Evolutionary conservation across 2,329 filamentous ascomycete genomes (phyloP), one percentile per base, ranked within the genome.

Genomic region (Penicillium sp.): DNA sequence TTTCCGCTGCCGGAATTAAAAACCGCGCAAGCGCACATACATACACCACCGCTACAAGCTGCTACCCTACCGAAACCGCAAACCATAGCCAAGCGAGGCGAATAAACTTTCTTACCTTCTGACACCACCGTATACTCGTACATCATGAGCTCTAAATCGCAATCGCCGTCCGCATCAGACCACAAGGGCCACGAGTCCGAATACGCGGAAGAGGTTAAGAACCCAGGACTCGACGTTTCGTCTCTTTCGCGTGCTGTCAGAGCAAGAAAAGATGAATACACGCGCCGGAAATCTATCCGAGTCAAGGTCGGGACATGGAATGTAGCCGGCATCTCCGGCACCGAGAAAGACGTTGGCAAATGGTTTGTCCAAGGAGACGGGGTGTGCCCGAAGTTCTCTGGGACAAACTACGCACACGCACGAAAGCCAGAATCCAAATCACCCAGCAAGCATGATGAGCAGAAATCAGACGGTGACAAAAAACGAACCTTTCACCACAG

Each of bases 231-330:
- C 10, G 68, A 68, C 41, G 53, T 68, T 10, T 59, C 61, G 41
- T 76, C 75, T 29, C 70, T 84, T 8, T 74, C 76, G 2, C 75
- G 79, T 46, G 78, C 76, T 2, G 68, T 97, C 34, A 80, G 84
- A 63, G 82, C 85, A 34, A 80, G 93, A 47, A 80, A 83, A 61
- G 72, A 79, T 43, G 90, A 97, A 67, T 98, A 90, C 66, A 84
- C 85, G 24, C 80, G 83, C 33, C 80, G 83, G 38, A 83, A 83
- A 65, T 79, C 79, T 44, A 81, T 95, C 59, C 84, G 83, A 57
- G 80, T 98, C 68, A 96, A 96, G 70, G 78, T 98, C 45, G 93
- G 91, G 37, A 85, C 87, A 0, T 98, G 93, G 93, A 98, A 98
- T 69, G 88, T 95, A 15, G 93, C 89, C 4, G 83, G 85, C 1